These are phyloP conservation scores for Helenozyma rhizophorensis DNA, from an alignment of 805 yeast genomes.

Conservation along the genomic window DNA sequence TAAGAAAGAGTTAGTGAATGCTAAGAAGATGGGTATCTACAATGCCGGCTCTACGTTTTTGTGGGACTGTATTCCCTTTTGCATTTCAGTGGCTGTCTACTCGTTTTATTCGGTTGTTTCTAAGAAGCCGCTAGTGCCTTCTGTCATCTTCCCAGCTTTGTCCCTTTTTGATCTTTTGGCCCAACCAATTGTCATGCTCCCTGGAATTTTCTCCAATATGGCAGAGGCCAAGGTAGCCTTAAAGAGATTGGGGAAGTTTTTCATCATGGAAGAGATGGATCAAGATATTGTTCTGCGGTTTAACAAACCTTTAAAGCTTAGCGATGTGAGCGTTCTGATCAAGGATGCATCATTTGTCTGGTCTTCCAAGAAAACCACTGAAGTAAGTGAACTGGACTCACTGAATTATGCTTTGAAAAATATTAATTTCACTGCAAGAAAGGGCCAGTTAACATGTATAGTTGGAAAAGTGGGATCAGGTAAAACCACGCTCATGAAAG, in stretches of 20 bases:
- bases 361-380: slow-evolving; percentile 23
- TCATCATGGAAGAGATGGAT: slow-evolving; percentile 31
- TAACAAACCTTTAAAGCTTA: slow-evolving; percentile 12
- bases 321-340: slow-evolving; percentile 35
- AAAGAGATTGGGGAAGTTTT: slow-evolving; percentile 29
- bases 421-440: slow-evolving; percentile 46
- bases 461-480: slow-evolving; percentile 71
- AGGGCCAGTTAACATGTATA: slow-evolving; percentile 53
- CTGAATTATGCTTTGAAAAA: slow-evolving; percentile 40
- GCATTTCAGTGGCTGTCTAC: slow-evolving; percentile 31
- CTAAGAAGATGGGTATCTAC: slow-evolving; percentile 41
- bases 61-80: slow-evolving; percentile 38
- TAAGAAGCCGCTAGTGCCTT: slow-evolving; percentile 29
- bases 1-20: slow-evolving; percentile 50
- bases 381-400: slow-evolving; percentile 35
- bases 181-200: slow-evolving; percentile 32
- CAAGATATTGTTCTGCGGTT: slow-evolving; percentile 20
- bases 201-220: slow-evolving; percentile 24
- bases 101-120: slow-evolving; percentile 21
- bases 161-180: slow-evolving; percentile 33
- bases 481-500: slow-evolving; percentile 53
- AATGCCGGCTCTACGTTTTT: slow-evolving; percentile 29
- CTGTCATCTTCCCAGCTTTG: slow-evolving; percentile 38
- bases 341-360: slow-evolving; percentile 53
- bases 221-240: slow-evolving; percentile 31